A percentile compares a stretch with the other conserved stretches of the same genome.
Evolutionary conservation across 2,329 filamentous ascomycete species (phyloP).

Genomic region (Colletotrichum sansevieriae): DNA sequence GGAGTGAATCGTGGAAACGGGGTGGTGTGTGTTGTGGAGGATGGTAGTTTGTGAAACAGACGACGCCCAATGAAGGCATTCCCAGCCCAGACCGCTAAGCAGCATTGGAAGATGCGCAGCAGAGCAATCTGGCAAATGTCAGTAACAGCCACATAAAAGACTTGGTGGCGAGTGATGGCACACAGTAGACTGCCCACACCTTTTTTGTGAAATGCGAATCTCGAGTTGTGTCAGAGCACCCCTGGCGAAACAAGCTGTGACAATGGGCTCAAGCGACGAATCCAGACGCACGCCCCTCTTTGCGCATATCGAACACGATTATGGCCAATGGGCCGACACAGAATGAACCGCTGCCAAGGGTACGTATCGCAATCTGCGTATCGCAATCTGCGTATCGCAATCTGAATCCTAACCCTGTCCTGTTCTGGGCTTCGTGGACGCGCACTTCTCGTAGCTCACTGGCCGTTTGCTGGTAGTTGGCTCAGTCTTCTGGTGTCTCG

Average conservation of each 20-base stretch:
- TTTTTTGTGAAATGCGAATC: conserved; percentile 43
- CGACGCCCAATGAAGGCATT: conserved; percentile 9
- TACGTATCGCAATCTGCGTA: conserved; percentile 25
- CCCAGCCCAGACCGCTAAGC: conserved; percentile 18
- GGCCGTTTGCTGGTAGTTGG: conserved; percentile 4
- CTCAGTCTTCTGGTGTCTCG: conserved; percentile 26
- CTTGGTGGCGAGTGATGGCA: not conserved
- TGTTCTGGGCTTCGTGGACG: conserved; percentile 18
- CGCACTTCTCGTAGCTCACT: conserved; percentile 4
- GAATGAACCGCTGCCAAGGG: conserved; percentile 3
- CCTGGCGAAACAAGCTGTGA: conserved; percentile 56
- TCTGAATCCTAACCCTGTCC: conserved; percentile 27
- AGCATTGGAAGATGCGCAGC: not conserved
- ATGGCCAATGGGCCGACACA: conserved; percentile 28
- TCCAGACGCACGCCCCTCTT: conserved; percentile 34
- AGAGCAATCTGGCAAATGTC: not conserved
- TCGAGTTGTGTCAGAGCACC: conserved; percentile 52
- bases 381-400: conserved; percentile 23
- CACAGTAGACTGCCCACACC: conserved; percentile 1
- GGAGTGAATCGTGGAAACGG: conserved; percentile 5
- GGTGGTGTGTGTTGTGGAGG: conserved; percentile 8
- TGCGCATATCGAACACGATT: conserved; percentile 12
- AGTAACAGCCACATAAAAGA: not conserved
- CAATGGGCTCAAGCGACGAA: conserved; percentile 42
- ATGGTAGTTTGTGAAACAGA: conserved; percentile 18